Conservation (phyloP, 225 moss, liverwort and hornwort species). For the Takakia lepidozioides region DNA sequence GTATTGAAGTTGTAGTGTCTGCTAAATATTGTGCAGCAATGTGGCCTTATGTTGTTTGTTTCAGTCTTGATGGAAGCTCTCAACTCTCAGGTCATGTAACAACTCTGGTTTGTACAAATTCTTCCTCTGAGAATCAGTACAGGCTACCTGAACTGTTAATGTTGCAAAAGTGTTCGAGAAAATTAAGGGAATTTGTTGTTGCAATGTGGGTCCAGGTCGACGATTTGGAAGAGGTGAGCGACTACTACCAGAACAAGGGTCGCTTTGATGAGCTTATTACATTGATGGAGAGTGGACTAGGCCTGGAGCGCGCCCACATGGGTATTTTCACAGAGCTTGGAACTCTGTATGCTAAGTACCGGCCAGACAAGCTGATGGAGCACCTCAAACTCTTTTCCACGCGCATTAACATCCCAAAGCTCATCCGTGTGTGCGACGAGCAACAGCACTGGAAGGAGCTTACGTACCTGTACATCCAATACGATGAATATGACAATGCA, state of each 20-base stretch:
- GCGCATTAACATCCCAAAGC: constrained; percentile 94
- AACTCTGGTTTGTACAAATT: too few species aligned
- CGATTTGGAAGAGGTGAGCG: constrained; percentile 96
- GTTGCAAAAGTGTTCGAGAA: background rate
- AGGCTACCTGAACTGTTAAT: background rate
- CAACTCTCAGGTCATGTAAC: too few species aligned
- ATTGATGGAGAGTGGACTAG: constrained; percentile 97
- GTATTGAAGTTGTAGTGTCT: too few species aligned
- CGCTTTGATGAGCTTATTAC: constrained; percentile 92
- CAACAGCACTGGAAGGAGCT: constrained; percentile 99
- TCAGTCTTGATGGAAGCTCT: too few species aligned
- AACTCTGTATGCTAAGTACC: constrained; percentile 85
- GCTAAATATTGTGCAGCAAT: too few species aligned
- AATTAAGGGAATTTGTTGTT: background rate
- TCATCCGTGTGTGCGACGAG: constrained; percentile 97
- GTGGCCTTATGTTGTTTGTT: too few species aligned
- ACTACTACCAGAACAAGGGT: constrained; percentile 93
- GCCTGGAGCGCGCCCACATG: constrained; percentile 98
- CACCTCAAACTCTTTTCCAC: constrained; percentile 92
- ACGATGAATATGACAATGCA: constrained; percentile 97
- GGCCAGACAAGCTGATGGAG: constrained; percentile 99
- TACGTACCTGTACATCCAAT: constrained; percentile 95
- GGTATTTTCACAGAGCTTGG: constrained; percentile 98
- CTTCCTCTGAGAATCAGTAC: too few species aligned
- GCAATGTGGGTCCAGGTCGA: constrained; percentile 50